These are phyloP conservation scores for Hypoxylon lenormandii DNA, from an alignment of 495 filamentous ascomycete species.

Conservation along the genomic window DNA sequence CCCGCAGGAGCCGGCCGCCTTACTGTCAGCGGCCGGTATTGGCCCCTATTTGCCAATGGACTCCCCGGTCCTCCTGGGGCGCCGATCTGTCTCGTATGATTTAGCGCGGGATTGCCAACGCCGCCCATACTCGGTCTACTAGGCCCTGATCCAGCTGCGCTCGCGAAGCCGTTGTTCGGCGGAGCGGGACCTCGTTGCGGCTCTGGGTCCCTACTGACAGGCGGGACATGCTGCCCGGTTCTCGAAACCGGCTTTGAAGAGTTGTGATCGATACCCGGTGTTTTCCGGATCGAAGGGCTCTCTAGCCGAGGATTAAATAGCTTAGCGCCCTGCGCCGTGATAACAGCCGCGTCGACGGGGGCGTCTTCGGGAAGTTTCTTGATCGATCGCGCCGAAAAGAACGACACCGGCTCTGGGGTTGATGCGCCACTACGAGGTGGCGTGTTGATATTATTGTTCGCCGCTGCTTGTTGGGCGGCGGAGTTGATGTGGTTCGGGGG, in stretches of 20 bases:
- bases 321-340: conserved; percentile 60
- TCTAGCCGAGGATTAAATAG: conserved; percentile 85
- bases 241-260: conserved; percentile 74
- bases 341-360: conserved; percentile 47
- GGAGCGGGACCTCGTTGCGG: conserved; percentile 25
- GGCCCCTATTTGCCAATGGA: conserved; percentile 68
- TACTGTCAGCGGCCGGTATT: conserved; percentile 71
- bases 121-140: conserved; percentile 49
- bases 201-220: conserved; percentile 46
- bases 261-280: conserved; percentile 85
- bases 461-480: conserved; percentile 44
- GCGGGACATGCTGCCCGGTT: conserved; percentile 57
- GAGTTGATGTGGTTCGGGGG: conserved; percentile 53
- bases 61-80: conserved; percentile 70
- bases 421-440: conserved; percentile 35
- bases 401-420: conserved; percentile 63
- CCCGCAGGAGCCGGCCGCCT: conserved; percentile 61
- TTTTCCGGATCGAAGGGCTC: conserved; percentile 88
- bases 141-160: conserved; percentile 46
- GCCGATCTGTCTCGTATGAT: conserved; percentile 76
- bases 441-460: conserved; percentile 45
- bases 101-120: conserved; percentile 77
- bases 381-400: conserved; percentile 82
- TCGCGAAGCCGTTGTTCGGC: conserved; percentile 17
- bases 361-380: conserved; percentile 53